Evolutionary conservation across 495 filamentous ascomycete species (phyloP).

Genomic region (Letharia lupina): DNA sequence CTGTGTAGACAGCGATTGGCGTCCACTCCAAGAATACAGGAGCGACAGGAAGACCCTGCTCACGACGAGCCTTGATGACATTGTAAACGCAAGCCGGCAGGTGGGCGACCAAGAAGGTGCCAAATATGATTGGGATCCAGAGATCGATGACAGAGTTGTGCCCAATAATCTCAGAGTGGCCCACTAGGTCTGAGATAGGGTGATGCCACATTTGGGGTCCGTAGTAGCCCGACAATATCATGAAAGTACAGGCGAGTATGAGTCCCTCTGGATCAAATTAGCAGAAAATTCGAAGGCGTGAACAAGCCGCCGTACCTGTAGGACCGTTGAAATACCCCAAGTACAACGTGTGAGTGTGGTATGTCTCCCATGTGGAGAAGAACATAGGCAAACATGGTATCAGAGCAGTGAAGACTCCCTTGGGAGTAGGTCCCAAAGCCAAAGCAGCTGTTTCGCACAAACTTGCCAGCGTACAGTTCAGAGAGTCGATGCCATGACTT

Average conservation of each 20-base stretch:
- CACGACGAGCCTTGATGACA: slow-evolving; percentile 65
- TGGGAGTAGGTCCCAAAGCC: slow-evolving; percentile 71
- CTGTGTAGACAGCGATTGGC: slow-evolving; percentile 73
- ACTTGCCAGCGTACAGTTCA: slow-evolving; percentile 91
- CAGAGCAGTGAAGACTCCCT: slow-evolving; percentile 84
- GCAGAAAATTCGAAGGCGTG: slow-evolving; percentile 7
- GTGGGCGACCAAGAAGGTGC: slow-evolving; percentile 68
- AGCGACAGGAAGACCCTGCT: slow-evolving; percentile 62
- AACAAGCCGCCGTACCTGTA: slow-evolving; percentile 41
- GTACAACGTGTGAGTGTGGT: slow-evolving; percentile 95
- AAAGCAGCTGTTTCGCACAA: slow-evolving; percentile 84
- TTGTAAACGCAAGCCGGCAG: slow-evolving; percentile 73
- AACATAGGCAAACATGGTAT: slow-evolving; percentile 95
- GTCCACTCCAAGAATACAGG: slow-evolving; percentile 93
- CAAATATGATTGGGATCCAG: slow-evolving; percentile 72
- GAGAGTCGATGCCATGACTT: slow-evolving; percentile 90
- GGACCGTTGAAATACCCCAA: slow-evolving; percentile 96
- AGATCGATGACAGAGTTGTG: slow-evolving; percentile 68
- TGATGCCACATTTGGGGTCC: slow-evolving; percentile 83
- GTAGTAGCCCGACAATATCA: slow-evolving; percentile 78
- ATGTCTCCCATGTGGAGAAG: slow-evolving; percentile 99
- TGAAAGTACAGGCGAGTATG: slow-evolving; percentile 74
- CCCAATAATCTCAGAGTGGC: slow-evolving; percentile 50
- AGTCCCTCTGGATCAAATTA: slow-evolving; percentile 59
- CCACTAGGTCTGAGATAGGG: slow-evolving; percentile 56